These are phyloP conservation scores for Terana coerulea DNA, from an alignment of 768 basidiomycete species.

Conservation along the genomic window DNA sequence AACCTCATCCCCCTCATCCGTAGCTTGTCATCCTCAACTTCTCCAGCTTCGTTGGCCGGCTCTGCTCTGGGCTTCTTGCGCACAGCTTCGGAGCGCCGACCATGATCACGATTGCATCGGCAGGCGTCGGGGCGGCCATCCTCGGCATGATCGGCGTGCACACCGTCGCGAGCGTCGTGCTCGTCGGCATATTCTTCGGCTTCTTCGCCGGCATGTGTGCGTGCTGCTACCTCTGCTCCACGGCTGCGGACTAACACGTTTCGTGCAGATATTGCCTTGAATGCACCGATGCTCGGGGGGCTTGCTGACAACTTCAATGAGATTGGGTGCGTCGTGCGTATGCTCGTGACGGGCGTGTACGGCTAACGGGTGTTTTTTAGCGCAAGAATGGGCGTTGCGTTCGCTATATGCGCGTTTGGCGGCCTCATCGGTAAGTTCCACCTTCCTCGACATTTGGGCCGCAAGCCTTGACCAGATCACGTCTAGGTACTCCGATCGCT, in stretches of 20 bases:
- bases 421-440: constrained; percentile 15
- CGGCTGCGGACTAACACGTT: background rate
- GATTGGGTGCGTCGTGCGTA: constrained; percentile 17
- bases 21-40: constrained; percentile 30
- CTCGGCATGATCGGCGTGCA: constrained; percentile 28
- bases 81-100: constrained; percentile 27
- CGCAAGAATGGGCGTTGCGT: constrained; percentile 28
- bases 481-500: constrained; percentile 50
- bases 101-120: constrained; percentile 22
- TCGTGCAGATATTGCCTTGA: constrained; percentile 30
- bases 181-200: constrained; percentile 34
- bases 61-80: constrained; percentile 27
- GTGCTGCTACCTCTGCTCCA: background rate
- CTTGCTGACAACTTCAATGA: constrained; percentile 20
- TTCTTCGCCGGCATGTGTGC: constrained; percentile 31
- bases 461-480: constrained; percentile 13
- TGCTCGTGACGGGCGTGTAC: background rate
- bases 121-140: constrained; percentile 23
- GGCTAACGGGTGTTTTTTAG: constrained; percentile 10
- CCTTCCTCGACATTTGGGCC: background rate
- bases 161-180: constrained; percentile 24
- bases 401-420: constrained; percentile 40
- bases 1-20: background rate
- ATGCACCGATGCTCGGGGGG: constrained; percentile 18
- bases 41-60: constrained; percentile 25